Evolutionary conservation across 208 protist genomes (phyloP).

Genomic region (Tritrichomonas foetus): DNA sequence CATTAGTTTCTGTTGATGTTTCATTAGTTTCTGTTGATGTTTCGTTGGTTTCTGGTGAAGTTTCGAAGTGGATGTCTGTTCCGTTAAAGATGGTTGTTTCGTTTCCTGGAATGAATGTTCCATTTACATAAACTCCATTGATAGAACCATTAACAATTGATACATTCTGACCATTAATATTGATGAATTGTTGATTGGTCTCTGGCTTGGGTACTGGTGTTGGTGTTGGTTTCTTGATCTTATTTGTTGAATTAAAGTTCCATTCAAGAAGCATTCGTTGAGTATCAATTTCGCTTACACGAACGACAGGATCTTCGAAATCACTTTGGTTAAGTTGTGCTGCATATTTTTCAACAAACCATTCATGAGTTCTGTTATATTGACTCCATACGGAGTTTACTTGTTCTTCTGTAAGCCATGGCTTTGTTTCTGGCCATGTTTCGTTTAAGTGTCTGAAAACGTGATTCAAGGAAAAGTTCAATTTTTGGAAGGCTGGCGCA

Average conservation of each 20-base stretch:
- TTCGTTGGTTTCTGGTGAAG: no score
- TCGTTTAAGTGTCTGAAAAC: not conserved
- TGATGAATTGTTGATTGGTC: not conserved
- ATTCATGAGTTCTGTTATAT: not conserved
- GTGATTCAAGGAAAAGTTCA: not conserved
- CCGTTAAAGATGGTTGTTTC: no score
- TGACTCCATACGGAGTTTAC: not conserved
- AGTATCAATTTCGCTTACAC: not conserved
- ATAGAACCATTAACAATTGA: not conserved
- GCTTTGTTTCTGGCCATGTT: not conserved
- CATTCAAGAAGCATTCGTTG: not conserved
- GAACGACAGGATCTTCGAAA: not conserved
- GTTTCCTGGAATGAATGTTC: not conserved
- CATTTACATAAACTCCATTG: not conserved
- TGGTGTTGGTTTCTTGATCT: constrained; percentile 29
- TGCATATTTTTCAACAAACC: not conserved
- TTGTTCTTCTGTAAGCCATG: not conserved
- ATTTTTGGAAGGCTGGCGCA: not conserved
- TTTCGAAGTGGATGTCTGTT: no score
- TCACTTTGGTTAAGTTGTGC: not conserved
- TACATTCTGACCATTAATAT: not conserved
- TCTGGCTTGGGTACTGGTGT: not conserved
- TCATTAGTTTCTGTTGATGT: no score
- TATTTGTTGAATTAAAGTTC: not conserved
- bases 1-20: no score